Conservation (phyloP, 2,329 filamentous ascomycete species). For the Metarhizium album region DNA sequence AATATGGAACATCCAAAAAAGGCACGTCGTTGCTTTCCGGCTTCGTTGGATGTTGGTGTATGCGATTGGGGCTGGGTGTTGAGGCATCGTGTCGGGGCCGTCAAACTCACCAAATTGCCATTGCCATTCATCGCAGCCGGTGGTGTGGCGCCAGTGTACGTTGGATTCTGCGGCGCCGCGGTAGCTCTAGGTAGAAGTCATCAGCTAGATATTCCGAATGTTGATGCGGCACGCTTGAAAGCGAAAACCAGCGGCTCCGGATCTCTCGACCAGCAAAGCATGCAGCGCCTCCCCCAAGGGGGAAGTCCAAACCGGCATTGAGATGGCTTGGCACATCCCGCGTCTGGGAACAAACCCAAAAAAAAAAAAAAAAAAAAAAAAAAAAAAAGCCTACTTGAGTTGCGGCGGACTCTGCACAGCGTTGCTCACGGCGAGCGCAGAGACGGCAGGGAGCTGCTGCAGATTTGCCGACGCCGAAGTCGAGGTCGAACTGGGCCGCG, state of each 20-base stretch:
- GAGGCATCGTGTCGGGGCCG: not conserved
- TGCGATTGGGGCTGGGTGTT: not conserved
- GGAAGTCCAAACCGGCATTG: no score
- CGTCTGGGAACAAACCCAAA: no score
- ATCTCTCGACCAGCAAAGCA: not conserved
- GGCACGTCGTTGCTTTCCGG: not conserved
- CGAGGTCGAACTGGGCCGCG: constrained; percentile 38
- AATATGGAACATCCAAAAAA: not conserved
- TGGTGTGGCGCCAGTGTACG: constrained; percentile 23
- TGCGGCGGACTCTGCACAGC: constrained; percentile 32
- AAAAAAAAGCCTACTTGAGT: constrained; percentile 29
- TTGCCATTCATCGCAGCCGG: constrained; percentile 30
- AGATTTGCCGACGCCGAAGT: constrained; percentile 30
- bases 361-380: no score
- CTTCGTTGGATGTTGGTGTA: not conserved
- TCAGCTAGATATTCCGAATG: constrained; percentile 5
- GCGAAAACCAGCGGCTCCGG: not conserved
- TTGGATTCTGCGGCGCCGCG: constrained; percentile 11
- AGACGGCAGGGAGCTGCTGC: constrained; percentile 35
- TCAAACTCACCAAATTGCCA: constrained; percentile 28
- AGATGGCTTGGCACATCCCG: not conserved
- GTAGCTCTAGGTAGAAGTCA: constrained; percentile 8
- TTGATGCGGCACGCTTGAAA: not conserved
- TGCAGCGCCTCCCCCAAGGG: no score
- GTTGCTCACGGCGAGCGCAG: constrained; percentile 31